A percentile compares a stretch with the other conserved stretches of the same genome.
Evolutionary conservation across 179 eudicot species (phyloP).

Genomic region (Pouteria campechiana): DNA sequence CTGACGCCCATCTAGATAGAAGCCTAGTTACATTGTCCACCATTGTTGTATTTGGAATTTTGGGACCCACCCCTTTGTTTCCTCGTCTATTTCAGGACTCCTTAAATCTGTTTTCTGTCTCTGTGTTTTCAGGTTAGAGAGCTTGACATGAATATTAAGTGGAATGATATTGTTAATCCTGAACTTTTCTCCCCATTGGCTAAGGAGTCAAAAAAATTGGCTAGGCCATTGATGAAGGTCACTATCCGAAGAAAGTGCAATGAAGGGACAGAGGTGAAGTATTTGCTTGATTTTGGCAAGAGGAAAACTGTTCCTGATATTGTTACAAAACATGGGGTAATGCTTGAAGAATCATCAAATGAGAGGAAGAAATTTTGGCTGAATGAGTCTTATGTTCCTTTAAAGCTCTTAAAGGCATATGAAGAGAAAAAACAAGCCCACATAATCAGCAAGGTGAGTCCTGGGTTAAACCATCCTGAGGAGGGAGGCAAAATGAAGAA

Average conservation of each 20-base stretch:
- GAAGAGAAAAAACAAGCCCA: conserved; percentile 82
- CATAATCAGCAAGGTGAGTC: conserved; percentile 34
- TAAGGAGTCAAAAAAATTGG: conserved; percentile 50
- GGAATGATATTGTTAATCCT: conserved; percentile 88
- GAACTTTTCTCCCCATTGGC: conserved; percentile 42
- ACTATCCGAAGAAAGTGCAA: conserved; percentile 56
- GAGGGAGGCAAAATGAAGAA: conserved; percentile 24
- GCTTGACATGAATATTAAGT: conserved; percentile 65
- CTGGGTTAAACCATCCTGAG: conserved; percentile 22
- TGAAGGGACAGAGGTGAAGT: conserved; percentile 50
- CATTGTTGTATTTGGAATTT: too few species aligned
- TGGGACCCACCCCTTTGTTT: too few species aligned
- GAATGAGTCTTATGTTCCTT: conserved; percentile 75
- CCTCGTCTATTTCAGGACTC: neutral
- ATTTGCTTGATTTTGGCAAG: conserved; percentile 97
- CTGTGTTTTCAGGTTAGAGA: conserved; percentile 63
- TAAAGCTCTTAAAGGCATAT: conserved; percentile 69
- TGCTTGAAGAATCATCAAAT: conserved; percentile 56
- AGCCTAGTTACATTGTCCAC: too few species aligned
- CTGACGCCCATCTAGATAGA: too few species aligned
- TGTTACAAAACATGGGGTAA: conserved; percentile 57
- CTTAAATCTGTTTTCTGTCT: neutral
- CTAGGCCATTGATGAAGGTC: conserved; percentile 75
- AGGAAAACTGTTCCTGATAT: conserved; percentile 84
- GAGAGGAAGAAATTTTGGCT: conserved; percentile 89